Conservation (phyloP, 2,329 filamentous ascomycete genomes). For the Arachnopeziza araneosa region DNA sequence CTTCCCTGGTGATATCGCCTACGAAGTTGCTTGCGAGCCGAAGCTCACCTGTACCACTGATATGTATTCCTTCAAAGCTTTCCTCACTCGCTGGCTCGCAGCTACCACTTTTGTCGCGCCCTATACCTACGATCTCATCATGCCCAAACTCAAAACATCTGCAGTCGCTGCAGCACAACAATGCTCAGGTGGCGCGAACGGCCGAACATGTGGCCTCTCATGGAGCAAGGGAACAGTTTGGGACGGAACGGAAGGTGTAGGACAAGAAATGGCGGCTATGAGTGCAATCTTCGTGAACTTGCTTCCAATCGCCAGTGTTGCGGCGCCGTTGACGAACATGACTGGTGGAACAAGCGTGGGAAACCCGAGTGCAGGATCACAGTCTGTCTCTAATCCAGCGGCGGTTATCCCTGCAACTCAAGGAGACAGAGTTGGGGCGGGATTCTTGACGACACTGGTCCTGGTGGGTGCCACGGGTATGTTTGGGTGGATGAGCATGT, state of each 20-base stretch:
- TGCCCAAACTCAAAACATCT: constrained; percentile 49
- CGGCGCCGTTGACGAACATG: constrained; percentile 23
- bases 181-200: constrained; percentile 54
- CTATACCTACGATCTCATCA: constrained; percentile 48
- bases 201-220: constrained; percentile 54
- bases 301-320: constrained; percentile 29
- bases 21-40: constrained; percentile 54
- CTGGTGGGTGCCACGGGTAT: constrained; percentile 26
- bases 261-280: constrained; percentile 64
- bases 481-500: constrained; percentile 33
- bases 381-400: constrained; percentile 13
- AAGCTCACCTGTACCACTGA: constrained; percentile 53
- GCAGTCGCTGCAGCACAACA: constrained; percentile 50
- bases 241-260: constrained; percentile 45
- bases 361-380: constrained; percentile 22
- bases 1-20: constrained; percentile 49
- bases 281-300: constrained; percentile 44
- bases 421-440: constrained; percentile 37
- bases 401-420: constrained; percentile 28
- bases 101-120: constrained; percentile 53
- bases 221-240: constrained; percentile 45
- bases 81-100: constrained; percentile 55
- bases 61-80: constrained; percentile 61
- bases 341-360: constrained; percentile 35
- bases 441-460: constrained; percentile 36